These are phyloP conservation scores for Magnusiomyces ingens DNA, from an alignment of 1,139 yeast species.

Conservation along the genomic window DNA sequence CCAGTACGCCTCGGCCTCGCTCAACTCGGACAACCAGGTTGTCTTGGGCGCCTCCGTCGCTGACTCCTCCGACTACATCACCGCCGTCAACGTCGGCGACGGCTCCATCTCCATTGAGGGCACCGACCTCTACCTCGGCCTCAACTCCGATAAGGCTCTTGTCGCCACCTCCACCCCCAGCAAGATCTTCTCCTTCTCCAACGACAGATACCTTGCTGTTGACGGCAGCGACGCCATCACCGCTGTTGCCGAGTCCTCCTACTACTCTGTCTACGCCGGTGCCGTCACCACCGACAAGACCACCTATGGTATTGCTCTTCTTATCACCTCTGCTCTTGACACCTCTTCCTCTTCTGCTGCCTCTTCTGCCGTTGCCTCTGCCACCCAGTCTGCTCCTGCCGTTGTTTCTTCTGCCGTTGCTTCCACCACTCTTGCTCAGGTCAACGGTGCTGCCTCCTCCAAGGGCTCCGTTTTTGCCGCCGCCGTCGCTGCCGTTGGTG, in stretches of 20 bases:
- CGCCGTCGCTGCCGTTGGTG: slow-evolving; percentile 20
- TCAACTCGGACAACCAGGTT: slow-evolving; percentile 28
- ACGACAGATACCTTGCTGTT: too few species aligned
- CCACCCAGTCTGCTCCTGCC: slow-evolving; percentile 18
- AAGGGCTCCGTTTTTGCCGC: slow-evolving; percentile 16
- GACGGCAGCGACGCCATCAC: too few species aligned
- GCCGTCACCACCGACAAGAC: slow-evolving; percentile 7
- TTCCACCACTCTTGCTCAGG: slow-evolving; percentile 14
- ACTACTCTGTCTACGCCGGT: background rate
- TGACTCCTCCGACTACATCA: slow-evolving; percentile 28
- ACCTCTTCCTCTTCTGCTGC: slow-evolving; percentile 22
- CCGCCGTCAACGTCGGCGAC: background rate
- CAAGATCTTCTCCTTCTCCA: too few species aligned
- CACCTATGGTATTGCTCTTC: slow-evolving; percentile 34
- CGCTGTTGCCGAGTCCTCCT: too few species aligned
- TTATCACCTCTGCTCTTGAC: slow-evolving; percentile 25
- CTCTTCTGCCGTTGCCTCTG: slow-evolving; percentile 21
- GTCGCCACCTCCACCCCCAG: slow-evolving; percentile 48
- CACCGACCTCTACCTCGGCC: background rate
- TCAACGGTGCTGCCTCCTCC: slow-evolving; percentile 16
- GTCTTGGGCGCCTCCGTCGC: slow-evolving; percentile 47
- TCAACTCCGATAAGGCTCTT: slow-evolving; percentile 54
- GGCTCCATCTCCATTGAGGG: background rate
- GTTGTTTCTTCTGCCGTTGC: slow-evolving; percentile 19
- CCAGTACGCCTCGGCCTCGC: slow-evolving; percentile 27